Conservation (phyloP, 768 basidiomycete genomes). For the Lactifluus hygrophoroides region DNA sequence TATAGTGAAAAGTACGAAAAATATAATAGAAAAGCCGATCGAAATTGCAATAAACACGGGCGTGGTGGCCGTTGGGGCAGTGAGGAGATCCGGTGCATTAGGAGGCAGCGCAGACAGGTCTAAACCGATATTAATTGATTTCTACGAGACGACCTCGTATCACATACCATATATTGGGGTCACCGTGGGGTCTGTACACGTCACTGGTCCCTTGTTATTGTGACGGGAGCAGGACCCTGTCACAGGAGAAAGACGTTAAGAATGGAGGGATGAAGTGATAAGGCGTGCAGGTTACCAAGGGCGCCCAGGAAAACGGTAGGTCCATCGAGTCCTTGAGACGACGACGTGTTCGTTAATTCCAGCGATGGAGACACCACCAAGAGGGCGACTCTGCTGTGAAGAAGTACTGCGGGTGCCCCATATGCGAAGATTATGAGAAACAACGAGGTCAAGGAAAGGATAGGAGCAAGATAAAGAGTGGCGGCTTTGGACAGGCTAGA, state of each 20-base stretch:
- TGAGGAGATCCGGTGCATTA: conserved; percentile 47
- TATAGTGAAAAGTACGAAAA: conserved; percentile 57
- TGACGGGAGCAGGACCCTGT: conserved; percentile 60
- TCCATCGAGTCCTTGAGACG: conserved; percentile 42
- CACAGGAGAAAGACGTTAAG: not conserved
- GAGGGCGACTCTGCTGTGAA: conserved; percentile 55
- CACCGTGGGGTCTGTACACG: conserved; percentile 48
- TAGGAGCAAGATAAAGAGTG: conserved; percentile 58
- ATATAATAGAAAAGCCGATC: conserved; percentile 46
- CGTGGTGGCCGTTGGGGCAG: conserved; percentile 51
- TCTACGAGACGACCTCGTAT: not conserved
- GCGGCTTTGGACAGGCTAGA: conserved; percentile 58
- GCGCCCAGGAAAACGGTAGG: conserved; percentile 59
- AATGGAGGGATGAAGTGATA: not conserved
- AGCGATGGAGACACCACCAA: conserved; percentile 55
- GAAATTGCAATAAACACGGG: conserved; percentile 58
- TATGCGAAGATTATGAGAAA: conserved; percentile 59
- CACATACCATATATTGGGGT: conserved; percentile 54
- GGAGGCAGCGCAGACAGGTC: conserved; percentile 57
- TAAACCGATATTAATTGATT: conserved; percentile 24
- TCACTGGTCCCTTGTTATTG: conserved; percentile 39
- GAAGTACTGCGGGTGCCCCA: conserved; percentile 53
- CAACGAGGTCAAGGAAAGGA: conserved; percentile 56
- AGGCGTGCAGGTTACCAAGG: conserved; percentile 39
- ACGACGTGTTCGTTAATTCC: conserved; percentile 29